phyloP scores from a whole-genome alignment of 306 rosid genomes.

The Heteromeles arbutifolia region DNA sequence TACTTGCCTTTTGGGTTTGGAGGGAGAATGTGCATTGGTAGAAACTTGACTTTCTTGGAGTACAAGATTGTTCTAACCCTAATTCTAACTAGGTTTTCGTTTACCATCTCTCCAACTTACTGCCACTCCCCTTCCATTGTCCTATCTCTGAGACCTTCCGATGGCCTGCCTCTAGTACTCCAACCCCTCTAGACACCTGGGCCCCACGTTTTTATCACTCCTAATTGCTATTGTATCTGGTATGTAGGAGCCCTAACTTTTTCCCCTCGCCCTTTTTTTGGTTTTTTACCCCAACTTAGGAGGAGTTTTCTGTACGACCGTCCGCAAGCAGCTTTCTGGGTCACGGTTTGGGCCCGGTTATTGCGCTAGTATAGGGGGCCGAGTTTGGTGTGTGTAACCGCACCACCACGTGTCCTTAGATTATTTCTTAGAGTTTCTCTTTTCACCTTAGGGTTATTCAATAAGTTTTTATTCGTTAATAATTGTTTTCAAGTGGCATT shows the following conservation, averaged over 20 bases:
- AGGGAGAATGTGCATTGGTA: conserved; percentile 78
- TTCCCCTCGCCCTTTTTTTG: not conserved
- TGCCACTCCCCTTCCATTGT: conserved; percentile 53
- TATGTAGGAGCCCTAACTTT: not conserved
- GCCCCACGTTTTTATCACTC: not conserved
- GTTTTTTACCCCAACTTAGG: no score
- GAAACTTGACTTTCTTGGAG: conserved; percentile 73
- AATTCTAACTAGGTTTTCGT: conserved; percentile 63
- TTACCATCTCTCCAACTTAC: conserved; percentile 46
- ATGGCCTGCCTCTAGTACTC: conserved; percentile 57
- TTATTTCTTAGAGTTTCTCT: no score
- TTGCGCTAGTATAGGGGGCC: no score
- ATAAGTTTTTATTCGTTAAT: no score
- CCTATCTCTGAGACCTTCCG: conserved; percentile 63
- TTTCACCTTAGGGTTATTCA: no score
- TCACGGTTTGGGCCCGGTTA: no score
- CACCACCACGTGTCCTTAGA: no score
- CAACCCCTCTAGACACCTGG: conserved; percentile 7
- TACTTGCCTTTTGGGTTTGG: conserved; percentile 89
- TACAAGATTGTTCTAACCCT: conserved; percentile 60
- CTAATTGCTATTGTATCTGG: not conserved
- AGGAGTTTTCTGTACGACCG: no score
- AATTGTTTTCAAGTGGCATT: no score
- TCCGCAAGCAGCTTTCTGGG: no score
- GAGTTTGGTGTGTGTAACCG: no score